These are phyloP conservation scores for Astragalus membranaceus DNA, from an alignment of 306 rosid species.

Conservation along the genomic window DNA sequence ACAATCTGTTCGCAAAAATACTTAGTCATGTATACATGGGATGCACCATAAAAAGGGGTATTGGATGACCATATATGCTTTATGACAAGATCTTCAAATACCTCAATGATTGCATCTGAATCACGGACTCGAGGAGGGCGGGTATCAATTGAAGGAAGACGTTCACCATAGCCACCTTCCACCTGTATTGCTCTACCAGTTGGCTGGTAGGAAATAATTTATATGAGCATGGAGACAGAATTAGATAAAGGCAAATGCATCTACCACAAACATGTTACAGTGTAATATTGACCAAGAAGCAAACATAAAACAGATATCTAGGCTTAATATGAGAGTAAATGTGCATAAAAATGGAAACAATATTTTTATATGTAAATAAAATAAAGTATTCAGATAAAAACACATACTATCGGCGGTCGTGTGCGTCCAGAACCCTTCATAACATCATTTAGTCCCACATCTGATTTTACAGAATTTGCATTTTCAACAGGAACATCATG, in stretches of 20 bases:
- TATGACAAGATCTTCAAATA: constrained; percentile 31
- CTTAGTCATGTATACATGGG: constrained; percentile 13
- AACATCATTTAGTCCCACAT: constrained; percentile 57
- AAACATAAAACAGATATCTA: not conserved
- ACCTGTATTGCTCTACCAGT: constrained; percentile 99
- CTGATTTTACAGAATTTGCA: constrained; percentile 49
- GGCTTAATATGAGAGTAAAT: not conserved
- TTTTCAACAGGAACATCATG: constrained; percentile 57
- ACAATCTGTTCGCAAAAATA: constrained; percentile 65
- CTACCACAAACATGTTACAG: constrained; percentile 3
- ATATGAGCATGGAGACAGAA: not conserved
- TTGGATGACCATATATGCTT: not conserved
- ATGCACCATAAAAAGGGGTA: not conserved
- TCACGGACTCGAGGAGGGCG: constrained; percentile 94
- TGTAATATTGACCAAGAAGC: constrained; percentile 1
- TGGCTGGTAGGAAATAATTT: constrained; percentile 59
- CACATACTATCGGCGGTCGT: constrained; percentile 77
- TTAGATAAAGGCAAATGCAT: not conserved
- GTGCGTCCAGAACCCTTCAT: constrained; percentile 55
- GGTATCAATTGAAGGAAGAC: constrained; percentile 93
- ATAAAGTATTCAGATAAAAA: not conserved
- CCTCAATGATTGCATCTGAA: constrained; percentile 98
- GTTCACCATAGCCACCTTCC: constrained; percentile 94
- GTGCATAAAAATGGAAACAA: not conserved
- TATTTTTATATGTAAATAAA: not conserved